Evolutionary conservation across 2,329 filamentous ascomycete species (phyloP), one percentile per base, ranked within the genome.

Genomic region (Aspergillus tubingensis): DNA sequence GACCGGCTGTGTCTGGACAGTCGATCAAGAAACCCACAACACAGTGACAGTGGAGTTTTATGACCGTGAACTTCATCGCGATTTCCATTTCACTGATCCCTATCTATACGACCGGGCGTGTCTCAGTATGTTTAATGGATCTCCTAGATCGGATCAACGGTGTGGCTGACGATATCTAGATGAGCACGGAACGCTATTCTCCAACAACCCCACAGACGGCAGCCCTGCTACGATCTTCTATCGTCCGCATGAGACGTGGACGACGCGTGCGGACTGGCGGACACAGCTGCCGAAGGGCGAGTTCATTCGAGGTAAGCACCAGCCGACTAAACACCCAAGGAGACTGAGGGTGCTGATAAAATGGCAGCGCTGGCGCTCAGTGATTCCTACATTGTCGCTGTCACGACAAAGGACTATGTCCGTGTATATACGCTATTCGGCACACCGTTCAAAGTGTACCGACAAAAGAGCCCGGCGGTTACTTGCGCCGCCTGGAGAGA

Each of bases 11-110:
- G 91, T 97, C 8, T 99, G 95, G 92, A 98, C 94, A 0, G 91
- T 99, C 17, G 91, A 96, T 68, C 95, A 99, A 76, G 93, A 97
- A 71, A 91, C 90, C 0, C 90, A 94, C 68, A 87, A 98, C 73
- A 99, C 95, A 1, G 89, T 99, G 10, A 97, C 93, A 0, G 93
- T 98, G 2, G 95, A 98, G 70, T 99, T 99, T 74, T 97, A 98
- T 74, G 96, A 99, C 75, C 90, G 92, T 60, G 92, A 96, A 67
- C 88, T 90, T 61, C 90, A 96, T 74, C 86, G 94, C 51, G 92
- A 98, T 74, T 97, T 97, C 70, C 95, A 98, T 79, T 98, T 99
- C 74, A 98, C 93, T 11, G 95, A 99, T 73, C 94, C 92, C 0
- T 97, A 92, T 73, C 83, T 92, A 3, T 98, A 98, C 77, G 95